Percentiles rank a stretch among this genome's conserved stretches.
phyloP scores from a whole-genome alignment of 768 basidiomycete genomes.

The Termitomyces sp. region DNA sequence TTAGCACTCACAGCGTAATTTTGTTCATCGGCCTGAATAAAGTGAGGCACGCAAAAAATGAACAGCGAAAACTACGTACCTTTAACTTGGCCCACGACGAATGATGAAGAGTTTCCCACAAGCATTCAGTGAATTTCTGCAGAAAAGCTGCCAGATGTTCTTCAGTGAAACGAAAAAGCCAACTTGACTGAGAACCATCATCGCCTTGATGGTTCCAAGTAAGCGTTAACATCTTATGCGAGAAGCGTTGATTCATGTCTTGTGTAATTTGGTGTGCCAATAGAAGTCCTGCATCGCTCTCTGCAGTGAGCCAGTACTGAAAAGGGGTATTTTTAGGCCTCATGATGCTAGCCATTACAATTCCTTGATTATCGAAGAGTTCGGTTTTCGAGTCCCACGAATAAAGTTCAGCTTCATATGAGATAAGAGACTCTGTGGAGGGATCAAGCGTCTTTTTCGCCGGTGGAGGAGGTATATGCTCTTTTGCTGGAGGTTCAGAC shows the following conservation, averaged over 20 bases:
- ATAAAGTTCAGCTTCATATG: conserved; percentile 55
- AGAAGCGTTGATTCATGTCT: conserved; percentile 73
- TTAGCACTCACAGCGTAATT: conserved; percentile 74
- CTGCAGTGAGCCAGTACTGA: conserved; percentile 58
- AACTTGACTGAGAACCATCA: conserved; percentile 61
- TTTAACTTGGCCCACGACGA: conserved; percentile 78
- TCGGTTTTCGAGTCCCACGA: conserved; percentile 53
- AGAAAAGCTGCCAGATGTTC: conserved; percentile 61
- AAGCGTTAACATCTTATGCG: conserved; percentile 60
- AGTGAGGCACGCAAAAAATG: conserved; percentile 1
- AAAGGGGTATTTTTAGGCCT: conserved; percentile 41
- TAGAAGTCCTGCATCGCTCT: conserved; percentile 42
- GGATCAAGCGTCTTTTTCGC: conserved; percentile 15
- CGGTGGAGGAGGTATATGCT: not conserved
- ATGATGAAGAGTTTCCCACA: conserved; percentile 82
- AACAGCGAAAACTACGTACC: conserved; percentile 33
- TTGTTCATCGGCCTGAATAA: conserved; percentile 72
- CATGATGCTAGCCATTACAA: conserved; percentile 52
- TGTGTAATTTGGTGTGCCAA: conserved; percentile 62
- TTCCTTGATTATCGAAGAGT: conserved; percentile 50
- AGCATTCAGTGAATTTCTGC: conserved; percentile 57
- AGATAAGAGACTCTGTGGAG: conserved; percentile 27
- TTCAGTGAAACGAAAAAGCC: conserved; percentile 73
- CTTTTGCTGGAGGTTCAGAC: not conserved
- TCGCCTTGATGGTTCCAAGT: conserved; percentile 82